Evolutionary conservation across 306 rosid genomes (phyloP).

Genomic region (Quercus suber): DNA sequence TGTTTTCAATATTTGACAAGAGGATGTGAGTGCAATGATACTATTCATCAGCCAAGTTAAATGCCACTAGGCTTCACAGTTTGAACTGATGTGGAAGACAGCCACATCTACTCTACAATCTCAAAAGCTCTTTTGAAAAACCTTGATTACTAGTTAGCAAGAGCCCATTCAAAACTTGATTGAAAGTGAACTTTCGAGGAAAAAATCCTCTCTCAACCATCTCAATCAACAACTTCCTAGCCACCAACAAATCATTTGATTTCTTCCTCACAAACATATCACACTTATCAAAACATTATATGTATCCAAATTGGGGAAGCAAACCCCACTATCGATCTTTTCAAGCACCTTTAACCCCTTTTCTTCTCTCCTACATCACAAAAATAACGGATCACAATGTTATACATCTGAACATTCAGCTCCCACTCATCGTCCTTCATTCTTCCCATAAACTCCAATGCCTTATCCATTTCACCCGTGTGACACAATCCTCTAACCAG

Average conservation of each 20-base stretch:
- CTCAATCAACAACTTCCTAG: conserved; percentile 82
- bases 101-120: too few species aligned
- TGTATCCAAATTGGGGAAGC: too few species aligned
- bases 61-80: too few species aligned
- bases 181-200: conserved; percentile 70
- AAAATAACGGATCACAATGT: conserved; percentile 36
- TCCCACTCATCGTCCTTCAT: conserved; percentile 55
- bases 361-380: conserved; percentile 54
- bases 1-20: too few species aligned
- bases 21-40: too few species aligned
- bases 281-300: too few species aligned
- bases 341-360: conserved; percentile 64
- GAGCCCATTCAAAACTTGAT: too few species aligned
- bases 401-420: conserved; percentile 75
- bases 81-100: too few species aligned
- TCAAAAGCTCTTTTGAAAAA: too few species aligned
- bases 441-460: conserved; percentile 47
- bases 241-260: conserved; percentile 14
- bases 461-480: conserved; percentile 53
- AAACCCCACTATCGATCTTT: conserved; percentile 50
- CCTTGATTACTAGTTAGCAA: too few species aligned
- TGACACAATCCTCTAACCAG: conserved; percentile 84
- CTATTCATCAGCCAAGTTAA: too few species aligned
- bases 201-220: conserved; percentile 78
- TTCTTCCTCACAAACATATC: too few species aligned